Conservation (phyloP, 192 early-diverging fungal species). For the Piromyces finnis region DNA sequence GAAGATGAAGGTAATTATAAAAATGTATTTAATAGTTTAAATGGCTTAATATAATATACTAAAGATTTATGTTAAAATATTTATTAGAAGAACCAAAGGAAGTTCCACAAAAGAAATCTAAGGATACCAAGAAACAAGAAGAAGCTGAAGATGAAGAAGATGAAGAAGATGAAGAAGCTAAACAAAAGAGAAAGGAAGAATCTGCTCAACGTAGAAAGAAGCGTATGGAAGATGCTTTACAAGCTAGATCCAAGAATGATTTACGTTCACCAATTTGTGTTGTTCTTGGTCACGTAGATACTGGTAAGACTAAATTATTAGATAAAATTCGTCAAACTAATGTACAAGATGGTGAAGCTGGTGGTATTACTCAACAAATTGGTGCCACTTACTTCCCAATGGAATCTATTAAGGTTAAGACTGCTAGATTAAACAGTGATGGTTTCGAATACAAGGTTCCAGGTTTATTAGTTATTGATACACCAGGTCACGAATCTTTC, state of each 20-base stretch:
- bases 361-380: conserved; percentile 99
- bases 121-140: no score
- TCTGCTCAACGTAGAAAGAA: conserved; percentile 53
- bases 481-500: conserved; percentile 98
- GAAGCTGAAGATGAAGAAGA: conserved; percentile 16
- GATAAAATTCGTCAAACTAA: conserved; percentile 99
- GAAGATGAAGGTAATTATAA: conserved; percentile 12
- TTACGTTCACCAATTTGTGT: conserved; percentile 93
- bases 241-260: conserved; percentile 69
- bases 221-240: conserved; percentile 55
- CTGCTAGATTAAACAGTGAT: conserved; percentile 44
- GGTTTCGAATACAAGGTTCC: conserved; percentile 67
- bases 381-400: conserved; percentile 99
- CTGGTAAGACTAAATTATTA: conserved; percentile 85
- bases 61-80: no score
- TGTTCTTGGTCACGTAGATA: conserved; percentile 98
- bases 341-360: conserved; percentile 98
- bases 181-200: conserved; percentile 49
- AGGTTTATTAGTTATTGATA: conserved; percentile 90
- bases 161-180: conserved; percentile 14
- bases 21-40: conserved; percentile 5
- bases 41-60: no score
- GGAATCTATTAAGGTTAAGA: conserved; percentile 82
- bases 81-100: conserved; percentile 11
- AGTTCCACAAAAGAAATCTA: conserved; percentile 10